Conservation (phyloP, 345 rosid species). For the Gossypium turneri region DNA sequence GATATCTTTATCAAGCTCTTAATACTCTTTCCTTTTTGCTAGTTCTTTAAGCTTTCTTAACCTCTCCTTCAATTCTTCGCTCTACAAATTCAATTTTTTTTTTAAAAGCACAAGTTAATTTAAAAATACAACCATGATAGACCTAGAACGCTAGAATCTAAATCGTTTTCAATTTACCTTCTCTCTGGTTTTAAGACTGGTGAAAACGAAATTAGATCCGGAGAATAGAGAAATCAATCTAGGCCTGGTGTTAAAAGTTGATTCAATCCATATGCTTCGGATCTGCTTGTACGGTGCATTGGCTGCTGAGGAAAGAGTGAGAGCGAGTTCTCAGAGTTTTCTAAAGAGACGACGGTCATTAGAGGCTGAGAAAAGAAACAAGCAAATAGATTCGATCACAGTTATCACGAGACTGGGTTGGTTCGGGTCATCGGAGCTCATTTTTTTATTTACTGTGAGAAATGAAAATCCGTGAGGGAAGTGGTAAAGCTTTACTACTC, state of each 20-base stretch:
- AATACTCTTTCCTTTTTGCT: slow-evolving; percentile 76
- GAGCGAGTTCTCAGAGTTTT: slow-evolving; percentile 51
- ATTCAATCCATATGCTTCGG: slow-evolving; percentile 57
- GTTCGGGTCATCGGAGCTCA: slow-evolving; percentile 11
- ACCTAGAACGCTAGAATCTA: not conserved
- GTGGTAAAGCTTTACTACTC: not conserved
- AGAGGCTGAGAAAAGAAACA: slow-evolving; percentile 48
- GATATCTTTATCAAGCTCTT: slow-evolving; percentile 88
- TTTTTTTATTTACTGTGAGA: not conserved
- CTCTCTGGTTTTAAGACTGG: slow-evolving; percentile 68
- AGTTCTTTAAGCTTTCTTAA: slow-evolving; percentile 62
- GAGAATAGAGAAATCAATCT: slow-evolving; percentile 43
- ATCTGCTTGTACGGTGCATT: slow-evolving; percentile 51
- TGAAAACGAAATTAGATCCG: slow-evolving; percentile 52
- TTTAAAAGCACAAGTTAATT: not conserved
- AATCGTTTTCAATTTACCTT: slow-evolving; percentile 42
- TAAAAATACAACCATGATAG: not conserved
- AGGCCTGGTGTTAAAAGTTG: slow-evolving; percentile 46
- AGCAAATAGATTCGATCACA: slow-evolving; percentile 35
- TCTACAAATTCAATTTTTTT: slow-evolving; percentile 30
- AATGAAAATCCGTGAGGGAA: too few relatives aligned
- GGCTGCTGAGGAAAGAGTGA: slow-evolving; percentile 38
- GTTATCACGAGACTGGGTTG: slow-evolving; percentile 35
- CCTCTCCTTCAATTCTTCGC: too few relatives aligned
- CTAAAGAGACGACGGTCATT: slow-evolving; percentile 44